These are phyloP conservation scores for Sordaria brevicollis DNA, from an alignment of 495 filamentous ascomycete genomes.

Conservation along the genomic window DNA sequence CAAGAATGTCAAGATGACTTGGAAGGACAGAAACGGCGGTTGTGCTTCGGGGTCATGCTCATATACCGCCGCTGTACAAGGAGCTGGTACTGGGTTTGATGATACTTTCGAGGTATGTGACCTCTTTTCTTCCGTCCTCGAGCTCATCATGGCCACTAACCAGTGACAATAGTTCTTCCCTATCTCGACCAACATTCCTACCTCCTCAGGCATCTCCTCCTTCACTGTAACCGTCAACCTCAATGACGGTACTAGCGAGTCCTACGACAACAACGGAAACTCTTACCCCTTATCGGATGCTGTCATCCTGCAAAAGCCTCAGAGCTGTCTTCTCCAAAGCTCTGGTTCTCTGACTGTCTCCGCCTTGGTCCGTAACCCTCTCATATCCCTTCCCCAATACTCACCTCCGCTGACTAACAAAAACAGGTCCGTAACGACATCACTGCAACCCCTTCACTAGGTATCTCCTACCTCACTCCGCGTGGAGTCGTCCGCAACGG, in stretches of 20 bases:
- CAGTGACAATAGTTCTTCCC: constrained; percentile 31
- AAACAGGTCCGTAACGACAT: constrained; percentile 41
- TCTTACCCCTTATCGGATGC: constrained; percentile 33
- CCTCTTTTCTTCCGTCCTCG: neutral
- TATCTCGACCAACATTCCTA: constrained; percentile 25
- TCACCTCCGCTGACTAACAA: neutral
- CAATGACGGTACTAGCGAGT: constrained; percentile 28
- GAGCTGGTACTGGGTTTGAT: constrained; percentile 45
- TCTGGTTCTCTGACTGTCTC: constrained; percentile 30
- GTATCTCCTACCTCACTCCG: constrained; percentile 40
- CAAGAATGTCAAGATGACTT: constrained; percentile 53
- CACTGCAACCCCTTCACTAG: constrained; percentile 27
- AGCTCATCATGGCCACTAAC: constrained; percentile 2
- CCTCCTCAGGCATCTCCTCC: constrained; percentile 34
- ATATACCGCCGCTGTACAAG: constrained; percentile 33
- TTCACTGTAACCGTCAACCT: constrained; percentile 32
- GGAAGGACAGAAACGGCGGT: constrained; percentile 91
- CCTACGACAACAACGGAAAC: constrained; percentile 38
- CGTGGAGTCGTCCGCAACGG: constrained; percentile 21
- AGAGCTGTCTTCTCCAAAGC: constrained; percentile 35
- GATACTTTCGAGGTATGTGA: constrained; percentile 44
- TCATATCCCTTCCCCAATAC: neutral
- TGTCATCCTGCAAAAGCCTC: constrained; percentile 33
- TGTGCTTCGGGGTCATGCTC: constrained; percentile 54
- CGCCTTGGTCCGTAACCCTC: constrained; percentile 26